Percentiles rank a stretch among this genome's conserved stretches.
These are phyloP conservation scores for Aspergillus clavatus DNA, from an alignment of 2,329 filamentous ascomycete genomes.

Conservation along the genomic window DNA sequence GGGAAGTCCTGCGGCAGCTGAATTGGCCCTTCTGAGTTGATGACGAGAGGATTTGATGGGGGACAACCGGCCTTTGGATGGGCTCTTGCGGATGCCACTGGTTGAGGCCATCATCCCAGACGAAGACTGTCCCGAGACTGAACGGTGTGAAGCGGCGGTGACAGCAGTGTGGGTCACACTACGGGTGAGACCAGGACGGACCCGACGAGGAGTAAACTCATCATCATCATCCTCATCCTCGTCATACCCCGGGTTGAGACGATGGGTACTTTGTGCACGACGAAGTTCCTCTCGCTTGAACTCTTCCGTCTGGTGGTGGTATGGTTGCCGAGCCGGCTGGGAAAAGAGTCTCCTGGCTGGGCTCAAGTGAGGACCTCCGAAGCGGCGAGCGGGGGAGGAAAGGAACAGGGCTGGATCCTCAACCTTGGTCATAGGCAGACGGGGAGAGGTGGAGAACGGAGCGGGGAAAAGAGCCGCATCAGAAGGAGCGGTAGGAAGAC, in stretches of 20 bases:
- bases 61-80: conserved; percentile 41
- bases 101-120: conserved; percentile 30
- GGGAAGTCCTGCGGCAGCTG: conserved; percentile 27
- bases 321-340: conserved; percentile 39
- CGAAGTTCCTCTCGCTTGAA: conserved; percentile 41
- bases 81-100: conserved; percentile 38
- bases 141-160: conserved; percentile 24
- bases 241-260: conserved; percentile 25
- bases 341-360: conserved; percentile 24
- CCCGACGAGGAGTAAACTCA: conserved; percentile 30
- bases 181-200: conserved; percentile 35
- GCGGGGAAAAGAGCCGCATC: conserved; percentile 39
- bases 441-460: conserved; percentile 44
- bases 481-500: conserved; percentile 26
- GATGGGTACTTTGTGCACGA: conserved; percentile 28
- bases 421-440: conserved; percentile 33
- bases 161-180: conserved; percentile 40
- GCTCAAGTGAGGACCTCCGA: conserved; percentile 36
- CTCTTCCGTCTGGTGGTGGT: conserved; percentile 47
- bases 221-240: conserved; percentile 33
- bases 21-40: conserved; percentile 29
- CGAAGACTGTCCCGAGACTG: conserved; percentile 27
- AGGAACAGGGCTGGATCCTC: conserved; percentile 47
- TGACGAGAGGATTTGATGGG: conserved; percentile 37
- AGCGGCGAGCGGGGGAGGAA: conserved; percentile 46